Evolutionary conservation across 2,329 filamentous ascomycete genomes (phyloP).

Genomic region (Aspergillus hiratsukae): DNA sequence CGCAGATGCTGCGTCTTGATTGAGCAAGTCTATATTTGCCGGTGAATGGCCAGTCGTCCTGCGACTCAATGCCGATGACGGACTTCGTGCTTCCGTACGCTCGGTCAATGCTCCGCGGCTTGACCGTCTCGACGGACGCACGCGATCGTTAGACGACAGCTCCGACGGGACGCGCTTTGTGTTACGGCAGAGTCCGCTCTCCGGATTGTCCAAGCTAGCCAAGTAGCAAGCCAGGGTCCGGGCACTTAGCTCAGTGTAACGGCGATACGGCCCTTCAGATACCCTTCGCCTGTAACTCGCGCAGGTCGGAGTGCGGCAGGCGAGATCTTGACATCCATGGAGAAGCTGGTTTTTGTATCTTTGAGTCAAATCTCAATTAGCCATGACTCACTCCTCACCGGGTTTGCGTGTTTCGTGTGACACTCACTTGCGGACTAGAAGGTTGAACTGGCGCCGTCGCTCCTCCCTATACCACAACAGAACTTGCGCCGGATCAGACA

Average conservation of each 20-base stretch:
- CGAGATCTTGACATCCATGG: slow-evolving; percentile 66
- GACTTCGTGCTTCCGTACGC: slow-evolving; percentile 2
- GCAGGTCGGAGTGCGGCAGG: slow-evolving; percentile 72
- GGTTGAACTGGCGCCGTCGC: slow-evolving; percentile 47
- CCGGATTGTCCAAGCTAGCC: slow-evolving; percentile 73
- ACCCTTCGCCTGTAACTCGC: slow-evolving; percentile 70
- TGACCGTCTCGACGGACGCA: slow-evolving; percentile 27
- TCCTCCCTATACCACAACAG: slow-evolving; percentile 37
- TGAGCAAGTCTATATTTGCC: not conserved
- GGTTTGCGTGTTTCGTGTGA: slow-evolving; percentile 4
- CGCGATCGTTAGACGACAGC: slow-evolving; percentile 20
- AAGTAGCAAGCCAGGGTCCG: slow-evolving; percentile 75
- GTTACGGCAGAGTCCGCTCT: slow-evolving; percentile 62
- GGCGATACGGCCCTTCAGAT: slow-evolving; percentile 64
- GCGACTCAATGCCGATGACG: not conserved
- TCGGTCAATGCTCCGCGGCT: slow-evolving; percentile 24
- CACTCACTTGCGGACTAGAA: slow-evolving; percentile 62
- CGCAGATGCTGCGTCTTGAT: not conserved
- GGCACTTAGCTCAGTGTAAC: slow-evolving; percentile 77
- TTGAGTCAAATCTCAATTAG: slow-evolving; percentile 31
- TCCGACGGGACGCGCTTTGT: slow-evolving; percentile 26
- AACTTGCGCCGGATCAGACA: slow-evolving; percentile 34
- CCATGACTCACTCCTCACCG: not conserved
- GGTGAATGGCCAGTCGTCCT: not conserved
- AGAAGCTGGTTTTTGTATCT: slow-evolving; percentile 81